These are phyloP conservation scores for Raffaelea albimanens DNA, from an alignment of 2,329 filamentous ascomycete genomes.

Conservation along the genomic window DNA sequence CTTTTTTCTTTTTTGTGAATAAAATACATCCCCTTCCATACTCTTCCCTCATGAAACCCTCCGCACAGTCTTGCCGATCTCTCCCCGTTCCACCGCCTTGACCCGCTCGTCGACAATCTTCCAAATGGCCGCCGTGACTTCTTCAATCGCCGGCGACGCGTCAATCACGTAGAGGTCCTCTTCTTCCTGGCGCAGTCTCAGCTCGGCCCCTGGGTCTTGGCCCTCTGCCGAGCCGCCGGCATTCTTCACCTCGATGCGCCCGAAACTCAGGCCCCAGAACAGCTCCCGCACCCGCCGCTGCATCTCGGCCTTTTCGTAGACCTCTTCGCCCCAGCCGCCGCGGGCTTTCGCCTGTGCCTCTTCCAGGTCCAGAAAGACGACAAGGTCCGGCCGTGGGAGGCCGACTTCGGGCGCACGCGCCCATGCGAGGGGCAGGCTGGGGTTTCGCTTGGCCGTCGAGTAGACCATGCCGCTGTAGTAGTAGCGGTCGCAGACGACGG, in stretches of 20 bases:
- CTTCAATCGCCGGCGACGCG: constrained; percentile 44
- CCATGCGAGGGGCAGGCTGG: constrained; percentile 63
- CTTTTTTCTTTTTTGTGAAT: too few relatives aligned
- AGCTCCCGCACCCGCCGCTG: constrained; percentile 69
- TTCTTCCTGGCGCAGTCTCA: constrained; percentile 36
- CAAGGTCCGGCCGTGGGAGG: constrained; percentile 76
- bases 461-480: constrained; percentile 94
- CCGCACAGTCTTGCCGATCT: constrained; percentile 36
- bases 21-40: too few relatives aligned
- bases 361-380: constrained; percentile 77
- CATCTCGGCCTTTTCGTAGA: constrained; percentile 79
- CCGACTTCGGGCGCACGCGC: constrained; percentile 77
- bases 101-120: constrained; percentile 35
- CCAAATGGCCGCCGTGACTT: constrained; percentile 49
- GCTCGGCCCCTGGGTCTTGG: constrained; percentile 13
- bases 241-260: constrained; percentile 12
- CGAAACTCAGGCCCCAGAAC: constrained; percentile 46
- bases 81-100: constrained; percentile 38
- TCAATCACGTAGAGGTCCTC: constrained; percentile 46
- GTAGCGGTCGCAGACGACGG: constrained; percentile 82
- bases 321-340: constrained; percentile 81
- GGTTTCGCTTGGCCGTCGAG: constrained; percentile 75
- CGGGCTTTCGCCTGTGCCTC: constrained; percentile 62
- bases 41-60: constrained; percentile 31
- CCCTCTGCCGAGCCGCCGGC: constrained; percentile 2